These are phyloP conservation scores for Trichoderma harzianum DNA, from an alignment of 2,329 filamentous ascomycete genomes.

Conservation along the genomic window DNA sequence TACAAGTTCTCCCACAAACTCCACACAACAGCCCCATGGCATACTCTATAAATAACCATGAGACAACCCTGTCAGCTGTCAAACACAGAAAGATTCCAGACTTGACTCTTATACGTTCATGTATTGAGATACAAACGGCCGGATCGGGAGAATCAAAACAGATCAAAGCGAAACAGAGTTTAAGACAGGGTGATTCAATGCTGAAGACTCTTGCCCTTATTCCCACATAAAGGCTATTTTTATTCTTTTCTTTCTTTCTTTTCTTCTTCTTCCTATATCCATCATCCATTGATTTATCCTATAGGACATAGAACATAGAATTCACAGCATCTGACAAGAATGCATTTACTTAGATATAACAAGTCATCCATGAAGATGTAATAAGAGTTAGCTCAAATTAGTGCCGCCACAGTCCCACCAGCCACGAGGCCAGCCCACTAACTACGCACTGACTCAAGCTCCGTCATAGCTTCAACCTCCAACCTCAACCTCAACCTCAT, in stretches of 20 bases:
- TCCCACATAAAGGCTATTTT: background rate
- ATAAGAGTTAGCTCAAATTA: background rate
- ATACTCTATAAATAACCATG: background rate
- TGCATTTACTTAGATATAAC: background rate
- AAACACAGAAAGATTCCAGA: background rate
- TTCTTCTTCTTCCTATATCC: background rate
- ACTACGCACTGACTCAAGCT: background rate
- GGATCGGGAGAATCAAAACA: background rate
- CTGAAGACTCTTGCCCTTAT: background rate
- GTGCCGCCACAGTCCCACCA: background rate
- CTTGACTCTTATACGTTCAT: background rate
- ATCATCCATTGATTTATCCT: too few species aligned
- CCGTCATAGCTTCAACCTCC: background rate
- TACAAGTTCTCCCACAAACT: background rate
- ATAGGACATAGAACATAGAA: background rate
- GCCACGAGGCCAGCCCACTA: conserved; percentile 3
- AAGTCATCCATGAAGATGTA: background rate
- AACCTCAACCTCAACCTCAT: background rate
- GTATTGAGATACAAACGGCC: background rate
- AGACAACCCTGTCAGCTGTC: background rate
- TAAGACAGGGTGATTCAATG: background rate
- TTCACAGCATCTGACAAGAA: background rate
- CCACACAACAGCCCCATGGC: background rate
- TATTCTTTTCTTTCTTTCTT: background rate
- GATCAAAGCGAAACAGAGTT: background rate